Evolutionary conservation across 2,329 filamentous ascomycete genomes (phyloP).

Genomic region (Trichoderma sp.): DNA sequence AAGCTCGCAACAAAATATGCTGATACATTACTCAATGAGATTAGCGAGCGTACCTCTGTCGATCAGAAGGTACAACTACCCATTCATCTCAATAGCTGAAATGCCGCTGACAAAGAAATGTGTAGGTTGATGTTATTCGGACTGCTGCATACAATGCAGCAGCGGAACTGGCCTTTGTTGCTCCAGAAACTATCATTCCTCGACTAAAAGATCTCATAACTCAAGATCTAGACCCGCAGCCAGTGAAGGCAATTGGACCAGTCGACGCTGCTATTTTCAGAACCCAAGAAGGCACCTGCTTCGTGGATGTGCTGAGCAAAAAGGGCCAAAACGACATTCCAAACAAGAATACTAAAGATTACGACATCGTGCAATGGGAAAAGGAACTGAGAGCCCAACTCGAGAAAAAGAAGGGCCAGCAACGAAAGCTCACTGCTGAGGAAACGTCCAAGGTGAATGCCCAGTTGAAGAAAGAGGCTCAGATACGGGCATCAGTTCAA

Average conservation of each 20-base stretch:
- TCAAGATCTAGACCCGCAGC: constrained; percentile 66
- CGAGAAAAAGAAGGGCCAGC: constrained; percentile 86
- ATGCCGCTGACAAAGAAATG: constrained; percentile 2
- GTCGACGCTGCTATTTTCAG: constrained; percentile 91
- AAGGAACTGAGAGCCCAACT: constrained; percentile 83
- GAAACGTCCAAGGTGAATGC: constrained; percentile 88
- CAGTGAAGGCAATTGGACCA: constrained; percentile 71
- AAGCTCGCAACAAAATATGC: constrained; percentile 64
- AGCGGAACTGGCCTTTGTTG: constrained; percentile 89
- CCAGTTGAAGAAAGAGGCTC: constrained; percentile 81
- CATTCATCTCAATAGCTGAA: neutral
- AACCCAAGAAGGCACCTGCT: constrained; percentile 82
- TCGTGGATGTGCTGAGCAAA: constrained; percentile 85
- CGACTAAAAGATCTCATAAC: constrained; percentile 71
- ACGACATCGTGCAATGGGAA: constrained; percentile 96
- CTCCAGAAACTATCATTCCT: constrained; percentile 76
- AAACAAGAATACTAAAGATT: constrained; percentile 90
- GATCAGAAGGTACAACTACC: constrained; percentile 48
- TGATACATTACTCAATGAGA: constrained; percentile 63
- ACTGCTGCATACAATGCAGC: constrained; percentile 78
- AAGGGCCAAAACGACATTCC: constrained; percentile 67
- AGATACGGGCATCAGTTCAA: constrained; percentile 70
- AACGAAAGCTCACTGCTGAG: constrained; percentile 86
- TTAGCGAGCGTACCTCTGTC: constrained; percentile 50
- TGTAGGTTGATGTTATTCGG: constrained; percentile 46